phyloP scores from a whole-genome alignment of 345 rosid genomes.

The Melastoma malabathricum region DNA sequence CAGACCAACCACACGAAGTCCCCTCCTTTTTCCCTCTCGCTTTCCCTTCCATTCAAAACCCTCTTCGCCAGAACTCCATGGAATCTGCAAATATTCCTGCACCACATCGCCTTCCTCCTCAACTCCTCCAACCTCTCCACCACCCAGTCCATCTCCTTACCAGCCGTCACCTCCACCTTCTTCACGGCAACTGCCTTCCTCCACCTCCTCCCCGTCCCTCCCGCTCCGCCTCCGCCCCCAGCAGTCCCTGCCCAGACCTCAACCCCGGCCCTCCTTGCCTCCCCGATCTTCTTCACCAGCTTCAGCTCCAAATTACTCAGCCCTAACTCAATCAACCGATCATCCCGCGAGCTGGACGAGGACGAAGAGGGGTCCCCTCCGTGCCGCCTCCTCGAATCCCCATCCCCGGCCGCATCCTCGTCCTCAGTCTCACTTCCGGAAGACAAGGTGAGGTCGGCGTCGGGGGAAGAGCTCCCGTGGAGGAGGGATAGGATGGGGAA shows the following conservation, averaged over 20 bases:
- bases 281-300: constrained; percentile 50
- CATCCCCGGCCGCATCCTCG: constrained; percentile 15
- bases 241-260: constrained; percentile 62
- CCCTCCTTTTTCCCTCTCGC: constrained; percentile 23
- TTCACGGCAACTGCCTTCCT: constrained; percentile 62
- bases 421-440: constrained; percentile 49
- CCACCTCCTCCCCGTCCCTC: constrained; percentile 25
- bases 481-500: constrained; percentile 70
- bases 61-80: constrained; percentile 48
- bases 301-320: constrained; percentile 48
- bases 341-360: constrained; percentile 49
- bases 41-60: too few relatives aligned
- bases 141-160: constrained; percentile 62
- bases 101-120: constrained; percentile 77
- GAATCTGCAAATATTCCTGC: constrained; percentile 82
- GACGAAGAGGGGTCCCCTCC: constrained; percentile 26
- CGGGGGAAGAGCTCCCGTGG: constrained; percentile 40
- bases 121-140: constrained; percentile 64
- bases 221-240: constrained; percentile 12
- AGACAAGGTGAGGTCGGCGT: constrained; percentile 38
- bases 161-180: constrained; percentile 36
- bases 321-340: constrained; percentile 69
- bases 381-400: constrained; percentile 18
- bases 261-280: constrained; percentile 47
- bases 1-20: constrained; percentile 55